Conservation (phyloP, 352 stramenopile species). For the Phytophthora colocasiae region DNA sequence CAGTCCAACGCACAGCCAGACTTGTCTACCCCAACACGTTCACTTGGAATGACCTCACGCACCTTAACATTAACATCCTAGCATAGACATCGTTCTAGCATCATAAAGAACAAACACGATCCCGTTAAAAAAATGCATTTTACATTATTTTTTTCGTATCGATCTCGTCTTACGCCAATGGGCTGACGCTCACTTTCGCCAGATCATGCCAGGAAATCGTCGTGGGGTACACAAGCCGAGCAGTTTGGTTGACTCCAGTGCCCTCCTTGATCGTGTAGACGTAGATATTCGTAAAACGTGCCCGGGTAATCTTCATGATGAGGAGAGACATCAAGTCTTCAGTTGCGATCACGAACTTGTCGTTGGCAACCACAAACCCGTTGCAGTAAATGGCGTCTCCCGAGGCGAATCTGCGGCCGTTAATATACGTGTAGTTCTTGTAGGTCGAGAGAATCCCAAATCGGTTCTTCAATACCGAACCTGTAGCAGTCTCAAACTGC, state of each 20-base stretch:
- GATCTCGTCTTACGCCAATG: slow-evolving; percentile 20
- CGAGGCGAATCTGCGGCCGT: slow-evolving; percentile 25
- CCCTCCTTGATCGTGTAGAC: slow-evolving; percentile 50
- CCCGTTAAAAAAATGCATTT: slow-evolving; percentile 14
- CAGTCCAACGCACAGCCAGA: slow-evolving; percentile 45
- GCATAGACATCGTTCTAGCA: slow-evolving; percentile 5
- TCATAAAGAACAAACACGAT: background rate
- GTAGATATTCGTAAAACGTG: slow-evolving; percentile 53
- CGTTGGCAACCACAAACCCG: slow-evolving; percentile 61
- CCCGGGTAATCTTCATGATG: slow-evolving; percentile 51
- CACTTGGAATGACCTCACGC: slow-evolving; percentile 43
- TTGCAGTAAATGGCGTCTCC: slow-evolving; percentile 65
- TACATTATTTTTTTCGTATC: slow-evolving; percentile 9
- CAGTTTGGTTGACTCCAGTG: slow-evolving; percentile 43
- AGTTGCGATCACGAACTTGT: slow-evolving; percentile 57
- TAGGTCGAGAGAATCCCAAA: slow-evolving; percentile 50
- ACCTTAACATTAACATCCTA: slow-evolving; percentile 51
- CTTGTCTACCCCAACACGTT: slow-evolving; percentile 52
- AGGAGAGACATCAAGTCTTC: slow-evolving; percentile 49
- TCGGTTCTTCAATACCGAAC: slow-evolving; percentile 39
- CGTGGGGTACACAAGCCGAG: slow-evolving; percentile 52
- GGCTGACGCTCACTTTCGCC: slow-evolving; percentile 40
- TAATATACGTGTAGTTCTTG: slow-evolving; percentile 51
- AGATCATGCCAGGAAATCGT: slow-evolving; percentile 50
- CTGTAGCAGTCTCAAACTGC: slow-evolving; percentile 45